Evolutionary conservation across 2,329 filamentous ascomycete species (phyloP).

Genomic region (Venturia effusa): DNA sequence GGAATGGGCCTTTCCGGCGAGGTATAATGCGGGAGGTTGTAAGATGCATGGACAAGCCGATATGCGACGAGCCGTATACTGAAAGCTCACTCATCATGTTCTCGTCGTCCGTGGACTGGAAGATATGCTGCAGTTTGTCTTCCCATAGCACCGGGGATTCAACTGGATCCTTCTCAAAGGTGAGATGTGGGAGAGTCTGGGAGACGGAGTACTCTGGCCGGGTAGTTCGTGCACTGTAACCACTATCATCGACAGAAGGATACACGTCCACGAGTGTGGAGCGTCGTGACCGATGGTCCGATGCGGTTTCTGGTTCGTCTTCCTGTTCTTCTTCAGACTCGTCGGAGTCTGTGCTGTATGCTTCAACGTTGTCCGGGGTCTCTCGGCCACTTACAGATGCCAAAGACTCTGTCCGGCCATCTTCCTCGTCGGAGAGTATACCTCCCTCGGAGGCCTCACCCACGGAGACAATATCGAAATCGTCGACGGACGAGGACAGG

Average conservation of each 20-base stretch:
- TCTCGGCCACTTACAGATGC: constrained; percentile 22
- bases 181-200: neutral
- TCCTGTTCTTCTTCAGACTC: constrained; percentile 23
- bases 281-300: neutral
- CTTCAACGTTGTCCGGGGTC: constrained; percentile 23
- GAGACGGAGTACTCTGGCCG: neutral
- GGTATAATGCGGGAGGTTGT: neutral
- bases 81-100: constrained; percentile 2
- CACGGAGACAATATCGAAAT: constrained; percentile 6
- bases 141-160: neutral
- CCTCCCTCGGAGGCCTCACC: neutral
- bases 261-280: constrained; percentile 3
- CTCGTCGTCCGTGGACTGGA: neutral
- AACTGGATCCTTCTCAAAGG: neutral
- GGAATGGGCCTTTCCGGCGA: neutral
- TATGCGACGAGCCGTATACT: constrained; percentile 2
- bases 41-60: constrained; percentile 3
- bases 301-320: constrained; percentile 9
- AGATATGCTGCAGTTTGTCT: neutral
- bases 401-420: constrained; percentile 26
- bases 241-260: constrained; percentile 6
- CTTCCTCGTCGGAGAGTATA: constrained; percentile 22
- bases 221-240: constrained; percentile 2
- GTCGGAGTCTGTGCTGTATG: constrained; percentile 16
- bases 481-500: constrained; percentile 3